Conservation (phyloP, 352 stramenopile species). For the Phytopythium cucurbitacearum region DNA sequence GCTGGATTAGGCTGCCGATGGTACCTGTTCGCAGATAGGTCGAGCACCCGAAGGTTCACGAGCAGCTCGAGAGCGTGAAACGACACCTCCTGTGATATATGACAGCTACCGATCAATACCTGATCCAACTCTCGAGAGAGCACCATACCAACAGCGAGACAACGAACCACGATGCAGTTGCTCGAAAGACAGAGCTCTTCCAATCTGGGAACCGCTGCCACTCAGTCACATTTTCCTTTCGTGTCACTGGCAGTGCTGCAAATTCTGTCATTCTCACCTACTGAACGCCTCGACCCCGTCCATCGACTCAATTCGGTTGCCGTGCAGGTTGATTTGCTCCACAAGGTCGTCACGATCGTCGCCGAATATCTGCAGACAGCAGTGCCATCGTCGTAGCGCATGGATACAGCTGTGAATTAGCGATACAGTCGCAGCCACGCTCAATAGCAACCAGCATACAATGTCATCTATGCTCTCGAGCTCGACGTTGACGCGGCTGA, state of each 20-base stretch:
- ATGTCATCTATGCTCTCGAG: constrained; percentile 23
- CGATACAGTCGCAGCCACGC: background rate
- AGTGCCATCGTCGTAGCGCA: background rate
- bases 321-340: constrained; percentile 77
- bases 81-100: constrained; percentile 33
- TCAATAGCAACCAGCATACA: background rate
- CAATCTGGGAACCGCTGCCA: constrained; percentile 16
- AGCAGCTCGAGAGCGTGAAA: constrained; percentile 61
- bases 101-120: background rate
- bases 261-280: constrained; percentile 11
- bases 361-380: constrained; percentile 15
- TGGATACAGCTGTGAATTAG: background rate
- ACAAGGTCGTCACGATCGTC: constrained; percentile 39
- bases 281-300: constrained; percentile 65
- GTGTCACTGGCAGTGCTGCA: background rate
- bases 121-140: no score
- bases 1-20: background rate
- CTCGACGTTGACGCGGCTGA: constrained; percentile 36
- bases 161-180: constrained; percentile 58
- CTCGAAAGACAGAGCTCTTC: constrained; percentile 79
- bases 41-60: constrained; percentile 57
- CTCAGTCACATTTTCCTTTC: background rate
- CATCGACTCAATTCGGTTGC: constrained; percentile 57
- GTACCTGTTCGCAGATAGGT: constrained; percentile 76
- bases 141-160: background rate